Percentiles rank a stretch among this genome's conserved stretches.
phyloP scores from a whole-genome alignment of 2,329 filamentous ascomycete genomes.

The Dactylellina cionopaga region DNA sequence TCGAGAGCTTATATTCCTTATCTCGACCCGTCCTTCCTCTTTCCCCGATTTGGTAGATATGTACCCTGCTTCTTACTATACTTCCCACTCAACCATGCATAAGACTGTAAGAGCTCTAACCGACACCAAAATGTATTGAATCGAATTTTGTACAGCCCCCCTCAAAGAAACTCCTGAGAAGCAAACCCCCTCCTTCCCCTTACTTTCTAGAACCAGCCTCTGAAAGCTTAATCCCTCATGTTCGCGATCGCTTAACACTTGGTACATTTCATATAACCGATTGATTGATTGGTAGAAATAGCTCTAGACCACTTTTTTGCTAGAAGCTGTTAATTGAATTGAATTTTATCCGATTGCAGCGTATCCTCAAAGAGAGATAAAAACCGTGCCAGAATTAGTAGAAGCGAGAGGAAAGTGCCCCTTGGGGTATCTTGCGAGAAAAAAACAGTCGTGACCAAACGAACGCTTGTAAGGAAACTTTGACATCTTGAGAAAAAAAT shows the following conservation, averaged over 20 bases:
- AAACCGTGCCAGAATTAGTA: neutral
- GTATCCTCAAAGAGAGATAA: too few species aligned
- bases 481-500: conserved; percentile 22
- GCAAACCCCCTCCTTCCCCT: too few species aligned
- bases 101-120: too few species aligned
- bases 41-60: neutral
- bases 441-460: conserved; percentile 10
- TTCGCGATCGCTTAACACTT: too few species aligned
- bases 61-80: conserved; percentile 7
- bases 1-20: neutral
- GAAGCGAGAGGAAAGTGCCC: conserved; percentile 35
- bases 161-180: neutral
- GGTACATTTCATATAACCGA: conserved; percentile 8
- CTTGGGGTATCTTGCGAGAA: conserved; percentile 35
- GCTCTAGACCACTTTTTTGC: conserved; percentile 17
- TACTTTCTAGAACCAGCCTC: too few species aligned
- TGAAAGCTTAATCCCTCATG: too few species aligned
- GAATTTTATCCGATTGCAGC: too few species aligned
- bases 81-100: too few species aligned
- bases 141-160: too few species aligned
- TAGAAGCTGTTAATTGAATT: neutral
- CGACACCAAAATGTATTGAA: too few species aligned
- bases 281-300: neutral
- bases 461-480: conserved; percentile 20
- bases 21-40: neutral